A percentile compares a stretch with the other conserved stretches of the same genome.
Evolutionary conservation across 805 yeast genomes (phyloP).

Genomic region (Candida namnaoensis): DNA sequence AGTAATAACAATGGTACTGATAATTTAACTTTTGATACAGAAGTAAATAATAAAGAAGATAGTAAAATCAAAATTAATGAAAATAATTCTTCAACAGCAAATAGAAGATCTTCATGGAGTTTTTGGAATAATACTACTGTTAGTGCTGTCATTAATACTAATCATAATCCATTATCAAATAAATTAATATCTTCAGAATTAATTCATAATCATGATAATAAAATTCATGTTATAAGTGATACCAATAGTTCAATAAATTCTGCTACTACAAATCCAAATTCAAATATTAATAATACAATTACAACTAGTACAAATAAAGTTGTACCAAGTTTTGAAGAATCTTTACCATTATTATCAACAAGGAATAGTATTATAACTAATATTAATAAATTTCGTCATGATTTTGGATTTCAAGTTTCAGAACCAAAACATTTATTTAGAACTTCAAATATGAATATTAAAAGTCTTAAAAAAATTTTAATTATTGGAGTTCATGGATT

Average conservation of each 20-base stretch:
- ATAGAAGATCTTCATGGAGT: neutral
- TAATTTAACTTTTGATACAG: neutral
- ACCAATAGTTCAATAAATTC: too few species aligned
- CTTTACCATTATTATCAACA: constrained; percentile 12
- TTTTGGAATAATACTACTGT: neutral
- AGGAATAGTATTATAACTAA: constrained; percentile 11
- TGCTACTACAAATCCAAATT: constrained; percentile 1
- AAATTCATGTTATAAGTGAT: too few species aligned
- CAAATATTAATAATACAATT: neutral
- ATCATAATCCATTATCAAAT: neutral
- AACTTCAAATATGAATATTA: constrained; percentile 1
- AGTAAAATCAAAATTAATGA: neutral
- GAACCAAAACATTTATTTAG: constrained; percentile 18
- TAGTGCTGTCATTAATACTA: too few species aligned
- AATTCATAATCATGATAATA: too few species aligned
- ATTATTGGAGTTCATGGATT: constrained; percentile 95
- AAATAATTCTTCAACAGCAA: neutral
- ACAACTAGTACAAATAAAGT: constrained; percentile 8
- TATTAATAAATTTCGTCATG: constrained; percentile 13
- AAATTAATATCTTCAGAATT: neutral
- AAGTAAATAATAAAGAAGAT: too few species aligned
- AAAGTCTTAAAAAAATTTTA: constrained; percentile 47
- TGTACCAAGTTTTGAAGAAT: constrained; percentile 16
- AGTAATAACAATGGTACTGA: too few species aligned
- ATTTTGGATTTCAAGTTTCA: constrained; percentile 16